Percentiles rank a stretch among this genome's conserved stretches.
phyloP scores from a whole-genome alignment of 257 asterid genomes.

The Cruciata laevipes region DNA sequence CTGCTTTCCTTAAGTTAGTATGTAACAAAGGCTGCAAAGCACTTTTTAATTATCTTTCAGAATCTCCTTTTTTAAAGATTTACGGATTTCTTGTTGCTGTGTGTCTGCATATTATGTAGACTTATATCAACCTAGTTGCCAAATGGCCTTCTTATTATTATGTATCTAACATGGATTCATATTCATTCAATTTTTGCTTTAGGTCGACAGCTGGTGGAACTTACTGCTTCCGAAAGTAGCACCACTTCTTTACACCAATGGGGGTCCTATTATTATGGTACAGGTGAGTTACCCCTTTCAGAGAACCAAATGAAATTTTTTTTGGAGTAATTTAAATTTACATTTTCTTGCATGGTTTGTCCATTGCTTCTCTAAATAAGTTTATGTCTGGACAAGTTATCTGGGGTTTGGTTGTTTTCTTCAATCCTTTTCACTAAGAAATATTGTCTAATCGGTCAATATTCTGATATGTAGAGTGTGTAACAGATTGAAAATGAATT shows the following conservation, averaged over 20 bases:
- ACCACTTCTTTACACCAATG: slow-evolving; percentile 69
- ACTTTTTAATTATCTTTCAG: slow-evolving; percentile 8
- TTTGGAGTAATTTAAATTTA: neutral
- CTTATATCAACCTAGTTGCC: neutral
- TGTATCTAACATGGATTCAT: neutral
- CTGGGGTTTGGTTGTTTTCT: neutral
- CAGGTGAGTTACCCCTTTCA: slow-evolving; percentile 45
- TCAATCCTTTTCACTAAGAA: slow-evolving; percentile 5
- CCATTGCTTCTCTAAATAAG: neutral
- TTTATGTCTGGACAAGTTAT: neutral
- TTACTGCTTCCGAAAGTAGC: slow-evolving; percentile 65
- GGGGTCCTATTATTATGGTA: slow-evolving; percentile 90
- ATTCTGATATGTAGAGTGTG: slow-evolving; percentile 22
- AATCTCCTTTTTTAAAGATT: neutral
- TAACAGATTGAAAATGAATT: slow-evolving; percentile 93
- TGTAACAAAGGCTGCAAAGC: slow-evolving; percentile 11
- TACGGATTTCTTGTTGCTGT: neutral
- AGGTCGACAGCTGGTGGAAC: slow-evolving; percentile 94
- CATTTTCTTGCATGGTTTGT: slow-evolving; percentile 1
- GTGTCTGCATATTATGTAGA: neutral
- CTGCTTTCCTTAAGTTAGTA: slow-evolving; percentile 70
- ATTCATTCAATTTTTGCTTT: neutral
- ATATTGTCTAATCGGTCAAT: slow-evolving; percentile 16
- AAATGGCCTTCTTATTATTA: neutral
- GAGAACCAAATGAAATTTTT: neutral